phyloP scores from a whole-genome alignment of 1,284 basidiomycete species.

The Cryptococcus sp. region DNA sequence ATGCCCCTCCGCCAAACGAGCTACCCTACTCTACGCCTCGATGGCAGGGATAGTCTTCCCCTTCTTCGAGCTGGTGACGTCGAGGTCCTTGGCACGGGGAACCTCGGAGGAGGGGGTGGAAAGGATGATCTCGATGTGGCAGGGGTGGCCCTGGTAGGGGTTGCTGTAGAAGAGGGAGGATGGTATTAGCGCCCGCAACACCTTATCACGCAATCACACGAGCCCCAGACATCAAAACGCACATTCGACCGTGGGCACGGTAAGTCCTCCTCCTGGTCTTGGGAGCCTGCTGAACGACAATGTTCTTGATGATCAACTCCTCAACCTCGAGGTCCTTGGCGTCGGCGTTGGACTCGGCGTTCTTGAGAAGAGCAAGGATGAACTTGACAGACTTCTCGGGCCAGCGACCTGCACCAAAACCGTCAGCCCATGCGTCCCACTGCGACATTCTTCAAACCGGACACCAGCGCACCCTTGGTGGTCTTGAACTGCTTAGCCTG shows the following conservation, averaged over 20 bases:
- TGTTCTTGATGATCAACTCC: conserved; percentile 92
- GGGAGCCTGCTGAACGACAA: conserved; percentile 97
- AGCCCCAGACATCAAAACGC: conserved; percentile 12
- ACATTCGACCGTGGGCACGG: conserved; percentile 93
- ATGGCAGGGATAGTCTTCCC: conserved; percentile 50
- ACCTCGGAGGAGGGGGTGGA: conserved; percentile 73
- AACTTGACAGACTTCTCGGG: conserved; percentile 99
- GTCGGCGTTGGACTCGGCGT: conserved; percentile 98
- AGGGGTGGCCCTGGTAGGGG: conserved; percentile 86
- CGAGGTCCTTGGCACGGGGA: conserved; percentile 82
- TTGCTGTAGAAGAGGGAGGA: conserved; percentile 51
- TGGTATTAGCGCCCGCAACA: conserved; percentile 1
- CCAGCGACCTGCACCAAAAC: conserved; percentile 77
- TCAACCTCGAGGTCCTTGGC: conserved; percentile 94
- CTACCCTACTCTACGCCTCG: conserved; percentile 45
- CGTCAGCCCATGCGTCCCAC: neutral
- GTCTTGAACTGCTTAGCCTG: conserved; percentile 98
- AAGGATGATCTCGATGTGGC: conserved; percentile 93
- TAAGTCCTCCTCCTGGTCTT: conserved; percentile 99
- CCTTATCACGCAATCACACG: neutral
- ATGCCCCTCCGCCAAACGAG: conserved; percentile 22
- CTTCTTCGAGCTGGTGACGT: conserved; percentile 50
- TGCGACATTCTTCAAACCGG: neutral
- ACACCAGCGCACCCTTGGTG: conserved; percentile 72
- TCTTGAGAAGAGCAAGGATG: conserved; percentile 92